Evolutionary conservation across 2,329 filamentous ascomycete species (phyloP), one percentile per base, ranked within the genome.

Genomic region (Ophiosphaerella narmari): DNA sequence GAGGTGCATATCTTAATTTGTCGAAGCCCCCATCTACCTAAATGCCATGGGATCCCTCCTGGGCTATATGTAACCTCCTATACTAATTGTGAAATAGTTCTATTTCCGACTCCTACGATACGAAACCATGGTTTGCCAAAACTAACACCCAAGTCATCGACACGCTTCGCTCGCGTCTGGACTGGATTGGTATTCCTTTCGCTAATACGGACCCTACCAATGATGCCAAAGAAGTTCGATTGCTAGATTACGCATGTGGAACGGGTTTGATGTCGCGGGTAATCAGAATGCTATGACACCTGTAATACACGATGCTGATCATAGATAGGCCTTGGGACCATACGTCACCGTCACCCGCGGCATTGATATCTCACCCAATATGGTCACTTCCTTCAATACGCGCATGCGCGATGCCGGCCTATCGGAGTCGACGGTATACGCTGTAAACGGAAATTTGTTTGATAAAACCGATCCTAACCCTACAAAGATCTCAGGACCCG

Each of bases 201-300:
- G 70, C 73, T 38, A 77, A 69, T 24, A 52, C 46, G 1, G 57
- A 16, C 2, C 45, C 57, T 9, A 71, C 71, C 7, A 66, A 68
- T 12, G 67, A 70, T 1, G 65, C 58, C 9, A 48, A 63, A 23
- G 55, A 68, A 39, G 63, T 84, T 36, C 80, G 80, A 39, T 72
- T 90, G 16, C 76, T 91, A 2, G 89, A 92, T 67, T 92, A 91
- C 71, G 89, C 89, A 13, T 91, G 88, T 65, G 89, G 89, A 7
- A 86, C 86, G 5, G 87, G 87, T 2, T 72, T 83, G 46, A 77
- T 89, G 55, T 87, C 86, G 11, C 79, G 81, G 69, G 86, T 88
- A 66, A 59, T 79, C 73, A 50, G 37, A 49, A 42, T 8, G 36
- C 39, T 14, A 23, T 34, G 29, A 34, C 31, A 44, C 42, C 33